A percentile compares a stretch with the other conserved stretches of the same genome.
phyloP scores from a whole-genome alignment of 345 rosid species.

The Gynandropsis gynandra region DNA sequence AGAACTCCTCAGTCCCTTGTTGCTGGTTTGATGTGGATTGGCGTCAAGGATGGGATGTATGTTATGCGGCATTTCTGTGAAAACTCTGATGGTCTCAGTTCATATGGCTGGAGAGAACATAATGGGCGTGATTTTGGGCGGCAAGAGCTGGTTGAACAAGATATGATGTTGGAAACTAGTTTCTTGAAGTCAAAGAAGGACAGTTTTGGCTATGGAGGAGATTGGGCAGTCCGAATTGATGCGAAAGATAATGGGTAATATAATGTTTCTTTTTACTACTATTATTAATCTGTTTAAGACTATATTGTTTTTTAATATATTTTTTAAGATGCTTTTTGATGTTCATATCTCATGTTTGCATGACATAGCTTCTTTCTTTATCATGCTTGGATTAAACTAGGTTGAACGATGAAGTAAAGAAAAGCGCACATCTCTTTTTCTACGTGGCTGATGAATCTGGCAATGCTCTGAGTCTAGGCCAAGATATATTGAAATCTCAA shows the following conservation, averaged over 20 bases:
- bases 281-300: not conserved
- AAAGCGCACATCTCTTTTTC: constrained; percentile 60
- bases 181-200: constrained; percentile 65
- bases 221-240: constrained; percentile 74
- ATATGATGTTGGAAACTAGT: constrained; percentile 55
- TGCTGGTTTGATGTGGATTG: constrained; percentile 94
- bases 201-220: constrained; percentile 91
- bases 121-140: constrained; percentile 85
- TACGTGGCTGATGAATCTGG: constrained; percentile 83
- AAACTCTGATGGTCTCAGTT: constrained; percentile 54
- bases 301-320: constrained; percentile 4
- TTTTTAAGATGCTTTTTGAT: not conserved
- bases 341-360: not conserved
- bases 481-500: constrained; percentile 24
- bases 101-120: constrained; percentile 80
- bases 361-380: not conserved
- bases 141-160: constrained; percentile 65
- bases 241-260: constrained; percentile 46
- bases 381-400: constrained; percentile 28
- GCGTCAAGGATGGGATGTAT: constrained; percentile 59
- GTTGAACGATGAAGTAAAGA: constrained; percentile 41
- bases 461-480: constrained; percentile 41
- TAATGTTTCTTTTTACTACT: constrained; percentile 16
- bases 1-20: constrained; percentile 73
- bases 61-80: constrained; percentile 75